phyloP scores from a whole-genome alignment of 768 basidiomycete species.

The Cystobasidium tubakii region DNA sequence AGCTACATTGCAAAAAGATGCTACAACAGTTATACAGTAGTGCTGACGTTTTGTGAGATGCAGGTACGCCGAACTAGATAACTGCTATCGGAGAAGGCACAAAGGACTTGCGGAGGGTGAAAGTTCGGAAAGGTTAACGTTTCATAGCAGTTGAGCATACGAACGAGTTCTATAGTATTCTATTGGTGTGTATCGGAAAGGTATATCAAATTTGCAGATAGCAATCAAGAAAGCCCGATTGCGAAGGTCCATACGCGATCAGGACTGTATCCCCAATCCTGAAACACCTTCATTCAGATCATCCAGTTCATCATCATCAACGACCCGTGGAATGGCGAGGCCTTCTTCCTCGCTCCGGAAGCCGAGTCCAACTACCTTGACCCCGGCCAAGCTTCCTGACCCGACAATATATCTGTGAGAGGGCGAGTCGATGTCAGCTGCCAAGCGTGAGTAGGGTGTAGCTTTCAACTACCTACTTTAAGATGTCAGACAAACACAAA shows the following conservation, averaged over 20 bases:
- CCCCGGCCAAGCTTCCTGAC: constrained; percentile 29
- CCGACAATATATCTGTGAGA: constrained; percentile 27
- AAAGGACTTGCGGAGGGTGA: background rate
- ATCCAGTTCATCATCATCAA: constrained; percentile 33
- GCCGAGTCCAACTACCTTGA: constrained; percentile 31
- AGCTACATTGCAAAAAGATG: no score
- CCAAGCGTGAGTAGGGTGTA: background rate
- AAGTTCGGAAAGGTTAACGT: background rate
- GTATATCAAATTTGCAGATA: no score
- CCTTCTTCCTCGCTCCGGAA: constrained; percentile 32
- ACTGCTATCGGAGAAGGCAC: no score
- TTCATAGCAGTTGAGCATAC: background rate
- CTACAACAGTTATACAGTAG: no score
- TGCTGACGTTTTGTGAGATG: no score
- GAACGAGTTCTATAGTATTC: background rate
- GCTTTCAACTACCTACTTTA: background rate
- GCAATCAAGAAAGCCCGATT: background rate
- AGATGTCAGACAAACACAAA: constrained; percentile 23
- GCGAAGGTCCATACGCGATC: background rate
- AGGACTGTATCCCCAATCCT: constrained; percentile 23
- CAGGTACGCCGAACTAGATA: no score
- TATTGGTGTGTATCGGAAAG: no score
- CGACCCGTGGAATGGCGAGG: constrained; percentile 25
- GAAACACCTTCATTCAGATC: constrained; percentile 32
- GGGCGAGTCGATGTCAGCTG: background rate